Percentiles rank a stretch among this genome's conserved stretches.
These are phyloP conservation scores for Ceratopteris richardii DNA, from an alignment of 75 land plant genomes.

Conservation along the genomic window DNA sequence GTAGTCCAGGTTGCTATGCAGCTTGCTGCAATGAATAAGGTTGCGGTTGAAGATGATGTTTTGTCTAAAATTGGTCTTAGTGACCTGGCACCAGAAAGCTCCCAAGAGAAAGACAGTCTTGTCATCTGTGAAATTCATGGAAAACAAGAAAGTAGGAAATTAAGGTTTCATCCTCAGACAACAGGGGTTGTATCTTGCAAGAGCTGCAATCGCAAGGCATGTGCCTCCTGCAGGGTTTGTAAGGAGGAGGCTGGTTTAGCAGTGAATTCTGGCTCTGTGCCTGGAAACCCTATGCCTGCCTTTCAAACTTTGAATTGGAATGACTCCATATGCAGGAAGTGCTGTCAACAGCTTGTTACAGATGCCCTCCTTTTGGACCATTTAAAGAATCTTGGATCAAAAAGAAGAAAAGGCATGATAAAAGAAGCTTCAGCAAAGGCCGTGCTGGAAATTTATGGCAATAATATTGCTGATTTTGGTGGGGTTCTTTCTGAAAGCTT, in stretches of 20 bases:
- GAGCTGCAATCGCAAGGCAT: constrained; percentile 55
- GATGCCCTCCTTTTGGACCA: constrained; percentile 70
- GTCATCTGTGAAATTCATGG: background rate
- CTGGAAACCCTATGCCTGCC: constrained; percentile 7
- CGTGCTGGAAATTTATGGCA: constrained; percentile 34
- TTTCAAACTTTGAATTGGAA: constrained; percentile 13
- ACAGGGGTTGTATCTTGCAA: constrained; percentile 30
- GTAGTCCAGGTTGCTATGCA: constrained; percentile 46
- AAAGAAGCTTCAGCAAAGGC: constrained; percentile 50
- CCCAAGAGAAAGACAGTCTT: background rate
- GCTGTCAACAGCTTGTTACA: constrained; percentile 49
- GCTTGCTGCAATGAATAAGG: constrained; percentile 54
- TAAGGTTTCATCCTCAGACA: background rate
- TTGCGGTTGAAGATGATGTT: constrained; percentile 58
- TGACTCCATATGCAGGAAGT: constrained; percentile 45
- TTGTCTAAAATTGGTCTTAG: constrained; percentile 56
- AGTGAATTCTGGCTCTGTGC: constrained; percentile 26
- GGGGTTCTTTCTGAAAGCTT: background rate
- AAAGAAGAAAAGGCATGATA: constrained; percentile 48
- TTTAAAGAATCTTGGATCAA: constrained; percentile 53
- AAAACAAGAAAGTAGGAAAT: background rate
- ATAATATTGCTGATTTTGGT: background rate
- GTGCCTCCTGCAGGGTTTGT: constrained; percentile 68
- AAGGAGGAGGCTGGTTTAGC: constrained; percentile 44
- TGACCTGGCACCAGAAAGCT: constrained; percentile 2